A percentile compares a stretch with the other conserved stretches of the same genome.
Evolutionary conservation across 2,329 filamentous ascomycete genomes (phyloP).

Genomic region (Chaetomium olivaceum): DNA sequence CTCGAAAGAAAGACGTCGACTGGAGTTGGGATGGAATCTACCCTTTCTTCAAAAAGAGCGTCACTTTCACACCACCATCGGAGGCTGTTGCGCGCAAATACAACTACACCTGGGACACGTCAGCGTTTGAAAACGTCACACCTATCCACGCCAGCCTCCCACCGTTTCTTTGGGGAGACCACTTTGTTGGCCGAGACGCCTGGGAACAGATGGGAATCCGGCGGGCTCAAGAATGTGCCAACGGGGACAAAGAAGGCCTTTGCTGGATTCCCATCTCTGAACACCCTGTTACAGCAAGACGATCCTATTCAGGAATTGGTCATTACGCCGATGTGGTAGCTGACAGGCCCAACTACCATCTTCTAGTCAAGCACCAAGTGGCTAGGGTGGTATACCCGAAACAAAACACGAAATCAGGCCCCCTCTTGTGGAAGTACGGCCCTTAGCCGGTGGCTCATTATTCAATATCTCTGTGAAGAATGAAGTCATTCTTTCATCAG

Average conservation of each 20-base stretch:
- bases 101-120: constrained; percentile 24
- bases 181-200: constrained; percentile 26
- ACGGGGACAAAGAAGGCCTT: constrained; percentile 37
- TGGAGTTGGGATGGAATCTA: constrained; percentile 41
- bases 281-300: constrained; percentile 34
- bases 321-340: constrained; percentile 36
- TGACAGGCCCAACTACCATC: constrained; percentile 58
- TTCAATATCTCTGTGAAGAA: constrained; percentile 25
- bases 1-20: constrained; percentile 27
- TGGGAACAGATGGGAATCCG: constrained; percentile 35
- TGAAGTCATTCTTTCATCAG: constrained; percentile 25
- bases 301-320: constrained; percentile 36
- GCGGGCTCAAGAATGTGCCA: constrained; percentile 31
- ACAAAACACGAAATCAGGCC: constrained; percentile 7
- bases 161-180: constrained; percentile 37
- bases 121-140: constrained; percentile 34
- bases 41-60: constrained; percentile 41
- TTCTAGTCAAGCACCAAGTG: constrained; percentile 46
- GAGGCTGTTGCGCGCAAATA: constrained; percentile 23
- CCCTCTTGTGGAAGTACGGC: constrained; percentile 23
- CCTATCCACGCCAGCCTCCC: constrained; percentile 40
- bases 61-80: constrained; percentile 35
- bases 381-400: constrained; percentile 26
- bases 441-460: neutral
- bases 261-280: constrained; percentile 38